These are phyloP conservation scores for Yueomyces sp. DNA, from an alignment of 805 yeast species.

Conservation along the genomic window DNA sequence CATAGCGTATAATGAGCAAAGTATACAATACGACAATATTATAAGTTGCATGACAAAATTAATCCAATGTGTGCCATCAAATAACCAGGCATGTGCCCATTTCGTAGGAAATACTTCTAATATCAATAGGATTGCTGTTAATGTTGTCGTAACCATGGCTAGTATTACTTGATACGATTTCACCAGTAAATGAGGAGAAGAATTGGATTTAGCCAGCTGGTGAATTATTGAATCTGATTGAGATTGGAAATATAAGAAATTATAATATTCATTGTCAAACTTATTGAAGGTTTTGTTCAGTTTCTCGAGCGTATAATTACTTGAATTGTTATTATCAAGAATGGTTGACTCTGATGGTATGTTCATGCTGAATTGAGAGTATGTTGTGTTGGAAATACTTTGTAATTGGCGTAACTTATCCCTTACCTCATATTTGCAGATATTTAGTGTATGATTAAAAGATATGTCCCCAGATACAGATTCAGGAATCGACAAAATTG, in stretches of 20 bases:
- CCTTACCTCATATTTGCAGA: slow-evolving; percentile 19
- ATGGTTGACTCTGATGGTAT: background rate
- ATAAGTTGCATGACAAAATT: slow-evolving; percentile 12
- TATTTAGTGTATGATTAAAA: slow-evolving; percentile 12
- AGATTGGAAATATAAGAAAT: slow-evolving; percentile 15
- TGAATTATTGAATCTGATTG: slow-evolving; percentile 17
- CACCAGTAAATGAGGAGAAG: slow-evolving; percentile 3
- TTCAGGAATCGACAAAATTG: slow-evolving; percentile 11
- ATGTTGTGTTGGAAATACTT: slow-evolving; percentile 4
- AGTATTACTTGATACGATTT: slow-evolving; percentile 2
- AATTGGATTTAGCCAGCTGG: slow-evolving; percentile 14
- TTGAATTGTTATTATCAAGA: background rate
- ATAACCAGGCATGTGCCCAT: slow-evolving; percentile 15
- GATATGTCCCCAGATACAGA: slow-evolving; percentile 8
- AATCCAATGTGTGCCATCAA: slow-evolving; percentile 9
- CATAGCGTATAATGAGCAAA: slow-evolving; percentile 21
- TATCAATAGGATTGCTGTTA: slow-evolving; percentile 11
- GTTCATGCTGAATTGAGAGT: background rate
- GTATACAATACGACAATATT: slow-evolving; percentile 16
- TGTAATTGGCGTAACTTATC: slow-evolving; percentile 8
- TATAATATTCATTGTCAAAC: slow-evolving; percentile 19
- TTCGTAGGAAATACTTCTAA: slow-evolving; percentile 17
- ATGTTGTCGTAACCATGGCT: slow-evolving; percentile 6
- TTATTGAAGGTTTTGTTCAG: slow-evolving; percentile 18
- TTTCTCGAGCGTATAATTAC: slow-evolving; percentile 9